Base-by-base conservation (phyloP, 2,329 filamentous ascomycete species). In the Epichloe coenophiala region DNA sequence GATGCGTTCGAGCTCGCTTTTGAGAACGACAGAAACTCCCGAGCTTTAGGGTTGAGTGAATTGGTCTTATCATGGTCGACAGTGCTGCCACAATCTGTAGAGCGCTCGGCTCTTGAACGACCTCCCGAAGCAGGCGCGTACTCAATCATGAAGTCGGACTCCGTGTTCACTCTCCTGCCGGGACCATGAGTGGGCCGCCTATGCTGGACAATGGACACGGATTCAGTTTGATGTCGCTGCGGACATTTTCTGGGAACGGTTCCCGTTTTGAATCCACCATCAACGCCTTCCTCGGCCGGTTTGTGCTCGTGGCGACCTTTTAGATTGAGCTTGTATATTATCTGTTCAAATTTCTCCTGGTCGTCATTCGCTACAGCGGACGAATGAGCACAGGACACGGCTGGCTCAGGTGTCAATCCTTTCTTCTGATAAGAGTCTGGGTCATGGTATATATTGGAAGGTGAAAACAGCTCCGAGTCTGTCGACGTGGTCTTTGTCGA, bases 261-360 rank as follows among this genome's bases (percentile, higher is more conserved):
- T n/a, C 46, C 50, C 23, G 12, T 15, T 21, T 46, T 41, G 27
- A 45, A 48, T 23, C 43, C 46, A 27, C 46, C 46, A 35, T 45
- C 37, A 17, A 38, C 36, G 7, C 23, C 37, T 51, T 49, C 45
- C 37, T 50, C 49, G 12, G 47, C 8, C 12, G 15, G 15, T n/a
- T 43, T 50, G 8, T 45, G 44, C 7, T 47, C 33, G 12, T 48
- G 43, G 15, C 49, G 43, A 3, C n/a, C 7, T 21, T 47, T 54
- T 1, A 58, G 2, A 23, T 48, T 57, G 23, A 66, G 59, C 27
- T 58, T 66, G 11, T 58, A 46, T 4, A 66, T 46, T 48, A 66
- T 50, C 21, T 49, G 59, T 36, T 60, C 50, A 40, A 65, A 66
- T 5, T 57, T 63, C 4, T 35, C 8, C n/a, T 7, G n/a, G 2